Base-by-base conservation (phyloP, 2,329 filamentous ascomycete species). In the Trichoderma sp. region DNA sequence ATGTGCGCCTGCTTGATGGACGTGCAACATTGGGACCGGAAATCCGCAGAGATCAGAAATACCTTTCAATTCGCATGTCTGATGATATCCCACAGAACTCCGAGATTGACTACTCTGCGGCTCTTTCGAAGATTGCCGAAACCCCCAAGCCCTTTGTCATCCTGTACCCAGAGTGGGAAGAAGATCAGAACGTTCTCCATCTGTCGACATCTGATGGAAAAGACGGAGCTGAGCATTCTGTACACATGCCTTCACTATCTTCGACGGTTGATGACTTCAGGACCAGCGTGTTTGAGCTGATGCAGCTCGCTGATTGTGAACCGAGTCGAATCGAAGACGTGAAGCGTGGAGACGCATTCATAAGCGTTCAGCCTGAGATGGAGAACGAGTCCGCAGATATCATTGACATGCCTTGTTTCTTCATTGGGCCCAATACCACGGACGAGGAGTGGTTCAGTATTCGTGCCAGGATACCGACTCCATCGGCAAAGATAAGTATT, bases 361-460 rank as follows among this genome's bases (percentile, higher is more conserved):
- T 79, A 21, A 68, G 77, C 6, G 66, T 79, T 24, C 74, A 71
- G 12, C 71, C 77, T 7, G 15, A 58, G 7, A 51, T 70, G 6
- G n/a, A 39, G 2, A 18, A 39, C 9, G 36, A 47, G 3, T 56
- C 60, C 28, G 28, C 70, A 30, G 11, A 64, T 67, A 18, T 73
- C 75, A 1, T 72, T 73, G 4, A 73, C 67, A 39, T 63, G 21
- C 71, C 71, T 2, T 66, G 67, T 6, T 76, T 75, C 14, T 36
- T 79, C 6, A 58, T 79, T 6, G 66, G 53, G 0, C 73, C 73
- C 0, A 12, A 66, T 1, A 73, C 76, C 3, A 74, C 67, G 1
- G 72, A 78, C 2, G 63, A 71, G 0, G 76, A 78, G 8, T 80
- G 78, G 78, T 73, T 72, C 28, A 32, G 32, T 4, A 74, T 79